Base-by-base conservation (phyloP, 169 alveolate species). In the Plasmodium relictum region DNA sequence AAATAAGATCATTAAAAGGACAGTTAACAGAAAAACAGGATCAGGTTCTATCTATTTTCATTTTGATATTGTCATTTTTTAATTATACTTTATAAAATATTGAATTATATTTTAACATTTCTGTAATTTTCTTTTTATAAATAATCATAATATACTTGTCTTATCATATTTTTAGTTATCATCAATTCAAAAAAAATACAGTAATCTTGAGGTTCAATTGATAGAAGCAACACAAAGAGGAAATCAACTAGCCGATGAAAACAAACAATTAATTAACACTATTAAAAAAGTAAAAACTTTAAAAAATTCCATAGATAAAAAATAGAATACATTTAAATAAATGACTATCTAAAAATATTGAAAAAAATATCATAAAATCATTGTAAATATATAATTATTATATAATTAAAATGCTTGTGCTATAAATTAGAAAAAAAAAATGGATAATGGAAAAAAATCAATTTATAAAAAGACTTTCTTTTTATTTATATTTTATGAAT, bases 161-260 rank as follows among this genome's bases (percentile, higher is more conserved):
- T 31, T 2, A 16, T 8, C 8, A 12, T 12, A 26, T 31, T 44
- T 61, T 41, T 94, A 95, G 97, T 74, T 92, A 26, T 76, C 95
- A 3, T 83, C 93, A 7, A 78, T 95, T 68, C 98, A 95, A 89
- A 95, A 94, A 92, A 94, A 94, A 73, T 91, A 89, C 93, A 93
- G 95, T 90, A 91, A 93, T 70, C 78, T 95, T 45, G 98, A 95
- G 59, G 98, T 93, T 10, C 96, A 95, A 87, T 89, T 95, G 56
- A 89, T 95, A 39, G 97, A 95, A 72, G 72, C 94, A 48, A 94
- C 95, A 18, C 98, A 95, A 87, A 88, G 97, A n/a, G 96, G 95
- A 41, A 93, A 95, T 74, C 97, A 94, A 45, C 63, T 95, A 68
- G 92, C 96, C 0, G 97, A 95, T 52, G 98, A 95, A 88, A 95